Conservation (phyloP, 371 early-diverging fungal species). For the Apophysomyces variabilis region DNA sequence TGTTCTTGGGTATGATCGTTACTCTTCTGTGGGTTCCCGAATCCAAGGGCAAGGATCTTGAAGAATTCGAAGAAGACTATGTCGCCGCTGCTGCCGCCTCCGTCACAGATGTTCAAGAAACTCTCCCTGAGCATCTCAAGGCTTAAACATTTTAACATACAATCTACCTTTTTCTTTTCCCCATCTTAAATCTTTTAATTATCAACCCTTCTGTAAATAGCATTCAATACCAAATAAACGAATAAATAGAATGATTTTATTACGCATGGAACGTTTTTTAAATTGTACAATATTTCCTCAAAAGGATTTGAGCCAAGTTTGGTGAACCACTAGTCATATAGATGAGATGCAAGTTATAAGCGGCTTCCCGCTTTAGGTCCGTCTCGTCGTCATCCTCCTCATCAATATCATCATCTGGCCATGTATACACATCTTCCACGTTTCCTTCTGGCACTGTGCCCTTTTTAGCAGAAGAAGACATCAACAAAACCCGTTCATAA, state of each 20-base stretch:
- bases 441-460: conserved; percentile 20
- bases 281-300: conserved; percentile 67
- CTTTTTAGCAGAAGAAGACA: conserved; percentile 48
- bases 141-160: background rate
- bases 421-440: conserved; percentile 36
- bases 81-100: conserved; percentile 14
- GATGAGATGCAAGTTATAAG: conserved; percentile 79
- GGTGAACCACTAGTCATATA: conserved; percentile 73
- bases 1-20: conserved; percentile 66
- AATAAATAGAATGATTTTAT: background rate
- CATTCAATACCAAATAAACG: conserved; percentile 3
- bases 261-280: conserved; percentile 25
- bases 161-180: background rate
- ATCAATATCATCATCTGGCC: conserved; percentile 21
- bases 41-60: conserved; percentile 59
- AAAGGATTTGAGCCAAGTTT: conserved; percentile 69
- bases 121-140: background rate
- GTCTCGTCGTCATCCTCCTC: conserved; percentile 50
- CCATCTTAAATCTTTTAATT: background rate
- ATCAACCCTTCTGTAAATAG: background rate
- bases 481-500: conserved; percentile 74
- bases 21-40: conserved; percentile 59
- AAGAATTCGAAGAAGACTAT: conserved; percentile 60
- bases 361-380: conserved; percentile 69
- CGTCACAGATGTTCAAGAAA: background rate